These are phyloP conservation scores for Clarireedia paspali DNA, from an alignment of 2,329 filamentous ascomycete genomes.

Conservation along the genomic window DNA sequence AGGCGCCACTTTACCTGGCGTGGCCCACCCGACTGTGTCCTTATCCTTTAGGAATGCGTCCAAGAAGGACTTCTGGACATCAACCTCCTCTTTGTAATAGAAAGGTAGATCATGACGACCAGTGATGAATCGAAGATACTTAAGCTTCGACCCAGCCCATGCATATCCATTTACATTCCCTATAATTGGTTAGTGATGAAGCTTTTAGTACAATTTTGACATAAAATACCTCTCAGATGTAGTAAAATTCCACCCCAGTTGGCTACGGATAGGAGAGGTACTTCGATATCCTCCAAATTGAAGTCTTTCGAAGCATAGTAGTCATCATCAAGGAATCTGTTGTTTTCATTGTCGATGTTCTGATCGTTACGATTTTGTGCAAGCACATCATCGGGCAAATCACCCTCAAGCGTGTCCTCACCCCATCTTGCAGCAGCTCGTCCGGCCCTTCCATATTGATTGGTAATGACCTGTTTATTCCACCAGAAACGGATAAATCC, in stretches of 20 bases:
- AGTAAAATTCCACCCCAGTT: conserved; percentile 67
- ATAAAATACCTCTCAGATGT: conserved; percentile 46
- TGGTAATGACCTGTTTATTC: conserved; percentile 57
- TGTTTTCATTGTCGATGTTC: conserved; percentile 37
- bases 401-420: conserved; percentile 47
- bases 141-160: conserved; percentile 56
- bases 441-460: conserved; percentile 57
- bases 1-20: conserved; percentile 48
- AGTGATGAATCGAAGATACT: conserved; percentile 62
- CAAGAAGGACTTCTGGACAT: conserved; percentile 59
- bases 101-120: conserved; percentile 66
- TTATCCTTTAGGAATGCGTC: conserved; percentile 65
- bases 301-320: conserved; percentile 37
- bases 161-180: conserved; percentile 59
- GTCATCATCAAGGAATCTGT: conserved; percentile 40
- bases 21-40: conserved; percentile 53
- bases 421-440: conserved; percentile 32
- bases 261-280: conserved; percentile 58
- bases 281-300: conserved; percentile 56
- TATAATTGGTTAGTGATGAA: neutral
- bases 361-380: conserved; percentile 33
- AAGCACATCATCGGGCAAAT: conserved; percentile 41
- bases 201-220: neutral
- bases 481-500: conserved; percentile 58
- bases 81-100: conserved; percentile 62